Evolutionary conservation across 495 filamentous ascomycete species (phyloP), one percentile per base, ranked within the genome.

Genomic region (Hyaloscypha finlandica): DNA sequence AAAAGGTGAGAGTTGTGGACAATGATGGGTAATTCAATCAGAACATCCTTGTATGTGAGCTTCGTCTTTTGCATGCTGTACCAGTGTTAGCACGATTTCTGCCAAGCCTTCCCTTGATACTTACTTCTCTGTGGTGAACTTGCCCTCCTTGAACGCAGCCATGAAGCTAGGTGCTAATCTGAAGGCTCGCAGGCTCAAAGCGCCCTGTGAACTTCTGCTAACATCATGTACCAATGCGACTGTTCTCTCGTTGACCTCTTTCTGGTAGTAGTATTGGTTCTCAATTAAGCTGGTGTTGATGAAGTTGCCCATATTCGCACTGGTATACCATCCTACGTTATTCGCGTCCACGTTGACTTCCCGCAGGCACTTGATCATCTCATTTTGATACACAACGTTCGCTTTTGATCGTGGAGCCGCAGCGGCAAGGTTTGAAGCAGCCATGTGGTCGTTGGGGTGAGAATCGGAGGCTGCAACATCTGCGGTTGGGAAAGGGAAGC

Each of bases 281-380:
- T 99, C 95, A 81, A 98, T 92, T 74, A 96, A 93, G 82, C 91
- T 92, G 72, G 89, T 78, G 81, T 91, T 97, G 81, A 98, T 86
- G 67, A 98, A 99, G 84, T 97, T 97, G 75, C 95, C 96, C 88
- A 99, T 95, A 80, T 93, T 97, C 66, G 94, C 93, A 79, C 93
- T 97, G 63, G 92, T 97, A 80, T 99, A 99, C 94, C 94, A 99
- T 65, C 95, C 95, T 63, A 96, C 93, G 72, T 92, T 97, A 82
- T 98, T 96, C 68, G 95, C 95, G 77, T 99, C 95, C 63, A 98
- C 91, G 76, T 99, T 99, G 71, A 99, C 96, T 78, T 97, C 96
- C 74, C 93, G 88, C 45, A 99, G 83, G 78, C 93, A 94, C 70
- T 92, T 90, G 76, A 99, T 93, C 95, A 98, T 98, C 80, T 99